phyloP scores from a whole-genome alignment of 1,284 basidiomycete species.

The Uromyces viciae-fabae region DNA sequence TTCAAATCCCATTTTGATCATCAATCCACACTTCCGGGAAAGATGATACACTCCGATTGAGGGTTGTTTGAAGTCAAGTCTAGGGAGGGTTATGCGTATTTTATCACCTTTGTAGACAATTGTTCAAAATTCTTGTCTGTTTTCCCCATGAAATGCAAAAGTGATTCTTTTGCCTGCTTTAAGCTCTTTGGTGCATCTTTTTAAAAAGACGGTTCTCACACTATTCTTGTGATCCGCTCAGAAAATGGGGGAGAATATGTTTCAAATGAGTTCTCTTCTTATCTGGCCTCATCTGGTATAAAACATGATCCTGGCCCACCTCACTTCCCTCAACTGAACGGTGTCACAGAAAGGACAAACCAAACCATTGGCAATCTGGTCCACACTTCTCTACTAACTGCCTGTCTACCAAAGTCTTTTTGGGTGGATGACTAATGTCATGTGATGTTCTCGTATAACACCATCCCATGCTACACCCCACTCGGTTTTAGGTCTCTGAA shows the following conservation, averaged over 20 bases:
- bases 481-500: not conserved
- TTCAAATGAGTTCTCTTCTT: not conserved
- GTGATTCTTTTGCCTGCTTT: conserved; percentile 48
- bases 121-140: not conserved
- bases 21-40: not conserved
- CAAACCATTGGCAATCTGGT: not conserved
- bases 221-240: not conserved
- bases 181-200: conserved; percentile 52
- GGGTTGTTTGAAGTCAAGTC: not conserved
- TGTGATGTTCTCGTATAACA: not conserved
- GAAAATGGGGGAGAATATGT: conserved; percentile 13
- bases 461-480: not conserved
- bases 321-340: conserved; percentile 21
- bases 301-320: conserved; percentile 2
- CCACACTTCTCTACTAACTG: not conserved
- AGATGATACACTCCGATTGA: conserved; percentile 3
- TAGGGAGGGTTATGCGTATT: not conserved
- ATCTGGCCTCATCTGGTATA: not conserved
- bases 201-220: conserved; percentile 48
- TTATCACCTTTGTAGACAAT: not conserved
- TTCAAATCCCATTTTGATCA: not conserved
- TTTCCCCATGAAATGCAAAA: conserved; percentile 15
- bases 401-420: not conserved
- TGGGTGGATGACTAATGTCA: not conserved
- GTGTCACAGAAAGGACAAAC: conserved; percentile 1